Conservation (phyloP, 1,284 basidiomycete genomes). For the Leccinum subatratum region DNA sequence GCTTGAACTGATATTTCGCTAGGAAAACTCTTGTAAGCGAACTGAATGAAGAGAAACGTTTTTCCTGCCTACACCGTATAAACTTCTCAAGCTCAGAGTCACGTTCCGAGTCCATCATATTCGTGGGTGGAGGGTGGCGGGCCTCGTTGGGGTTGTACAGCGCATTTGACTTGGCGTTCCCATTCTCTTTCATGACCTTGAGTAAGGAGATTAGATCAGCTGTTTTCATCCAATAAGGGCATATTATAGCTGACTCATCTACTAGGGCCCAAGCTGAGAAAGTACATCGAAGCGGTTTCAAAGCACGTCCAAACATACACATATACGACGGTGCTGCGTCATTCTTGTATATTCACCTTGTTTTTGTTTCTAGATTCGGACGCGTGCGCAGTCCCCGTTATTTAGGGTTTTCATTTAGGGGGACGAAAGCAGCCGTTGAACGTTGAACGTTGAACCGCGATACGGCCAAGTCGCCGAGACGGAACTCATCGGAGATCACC, state of each 20-base stretch:
- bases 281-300: too few relatives aligned
- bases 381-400: not conserved
- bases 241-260: constrained; percentile 48
- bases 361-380: not conserved
- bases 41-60: not conserved
- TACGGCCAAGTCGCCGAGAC: not conserved
- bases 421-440: not conserved
- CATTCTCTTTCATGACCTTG: constrained; percentile 67
- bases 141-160: constrained; percentile 74
- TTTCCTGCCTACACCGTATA: constrained; percentile 56
- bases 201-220: constrained; percentile 11
- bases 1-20: constrained; percentile 75
- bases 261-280: too few relatives aligned
- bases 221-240: constrained; percentile 12
- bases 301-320: too few relatives aligned
- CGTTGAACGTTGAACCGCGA: constrained; percentile 1
- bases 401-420: constrained; percentile 7
- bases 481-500: constrained; percentile 21
- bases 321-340: too few relatives aligned
- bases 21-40: constrained; percentile 6
- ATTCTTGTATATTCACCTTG: too few relatives aligned
- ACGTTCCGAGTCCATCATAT: constrained; percentile 70
- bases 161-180: constrained; percentile 72
- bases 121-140: constrained; percentile 73
- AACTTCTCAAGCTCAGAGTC: constrained; percentile 82